Percentiles rank a stretch among this genome's conserved stretches.
phyloP scores from a whole-genome alignment of 441 rosid genomes.

The Pelargonium fulgidum region DNA sequence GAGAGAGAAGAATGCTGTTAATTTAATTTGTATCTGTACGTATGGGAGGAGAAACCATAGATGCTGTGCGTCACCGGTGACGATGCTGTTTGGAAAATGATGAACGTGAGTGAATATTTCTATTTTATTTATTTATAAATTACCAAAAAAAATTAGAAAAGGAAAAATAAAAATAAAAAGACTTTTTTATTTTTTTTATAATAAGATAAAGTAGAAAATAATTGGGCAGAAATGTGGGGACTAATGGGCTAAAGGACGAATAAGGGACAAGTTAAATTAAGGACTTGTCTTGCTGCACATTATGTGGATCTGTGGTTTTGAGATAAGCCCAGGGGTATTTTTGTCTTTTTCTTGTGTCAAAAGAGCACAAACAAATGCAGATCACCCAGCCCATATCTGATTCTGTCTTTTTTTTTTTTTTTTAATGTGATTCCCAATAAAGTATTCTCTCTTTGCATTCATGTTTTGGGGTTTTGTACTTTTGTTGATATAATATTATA shows the following conservation, averaged over 20 bases:
- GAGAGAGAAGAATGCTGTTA: not conserved
- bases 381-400: no score
- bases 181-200: not conserved
- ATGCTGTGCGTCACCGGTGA: not conserved
- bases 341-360: not conserved
- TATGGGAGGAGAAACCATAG: not conserved
- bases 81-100: slow-evolving; percentile 5
- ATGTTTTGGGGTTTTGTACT: no score
- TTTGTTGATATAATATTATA: no score
- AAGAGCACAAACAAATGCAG: not conserved
- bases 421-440: no score
- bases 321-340: not conserved
- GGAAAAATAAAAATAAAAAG: no score
- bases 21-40: no score
- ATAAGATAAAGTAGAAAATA: not conserved
- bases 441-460: no score
- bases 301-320: not conserved
- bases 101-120: not conserved
- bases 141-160: not conserved
- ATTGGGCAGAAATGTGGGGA: not conserved
- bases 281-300: not conserved
- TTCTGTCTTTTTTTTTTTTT: not conserved
- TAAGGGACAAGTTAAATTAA: not conserved
- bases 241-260: not conserved
- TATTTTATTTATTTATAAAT: not conserved